A percentile compares a stretch with the other conserved stretches of the same genome.
Evolutionary conservation across 2,329 filamentous ascomycete genomes (phyloP).

Genomic region (Sodiomyces alkalinus): DNA sequence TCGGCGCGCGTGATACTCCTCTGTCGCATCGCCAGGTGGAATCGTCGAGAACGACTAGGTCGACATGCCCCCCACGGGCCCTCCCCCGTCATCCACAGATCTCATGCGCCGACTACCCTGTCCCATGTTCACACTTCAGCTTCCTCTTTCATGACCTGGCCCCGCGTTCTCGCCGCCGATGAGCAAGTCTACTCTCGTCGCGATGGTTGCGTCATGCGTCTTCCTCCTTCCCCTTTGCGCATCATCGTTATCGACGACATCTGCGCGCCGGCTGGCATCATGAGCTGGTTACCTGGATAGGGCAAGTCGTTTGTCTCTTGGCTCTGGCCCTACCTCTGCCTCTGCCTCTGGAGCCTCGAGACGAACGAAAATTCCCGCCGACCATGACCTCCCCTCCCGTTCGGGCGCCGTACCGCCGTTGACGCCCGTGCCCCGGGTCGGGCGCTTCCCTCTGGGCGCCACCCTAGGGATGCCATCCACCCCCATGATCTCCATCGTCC

Average conservation of each 20-base stretch:
- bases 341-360: not conserved
- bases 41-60: too few species aligned
- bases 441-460: too few species aligned
- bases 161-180: not conserved
- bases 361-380: not conserved
- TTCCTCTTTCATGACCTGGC: conserved; percentile 1
- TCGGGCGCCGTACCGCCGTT: conserved; percentile 2
- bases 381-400: conserved; percentile 1
- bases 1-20: too few species aligned
- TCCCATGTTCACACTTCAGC: too few species aligned
- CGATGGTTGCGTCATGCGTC: not conserved
- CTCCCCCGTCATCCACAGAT: too few species aligned
- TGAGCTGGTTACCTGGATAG: not conserved
- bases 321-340: too few species aligned
- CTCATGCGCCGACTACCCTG: too few species aligned
- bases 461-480: too few species aligned
- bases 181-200: not conserved
- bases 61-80: too few species aligned
- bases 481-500: not conserved
- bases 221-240: conserved; percentile 6
- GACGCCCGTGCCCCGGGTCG: too few species aligned
- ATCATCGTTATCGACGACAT: conserved; percentile 5
- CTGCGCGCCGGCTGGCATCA: not conserved
- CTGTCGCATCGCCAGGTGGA: too few species aligned
- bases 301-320: not conserved